Evolutionary conservation across 352 stramenopile species (phyloP).

Genomic region (Pythium guiyangense): DNA sequence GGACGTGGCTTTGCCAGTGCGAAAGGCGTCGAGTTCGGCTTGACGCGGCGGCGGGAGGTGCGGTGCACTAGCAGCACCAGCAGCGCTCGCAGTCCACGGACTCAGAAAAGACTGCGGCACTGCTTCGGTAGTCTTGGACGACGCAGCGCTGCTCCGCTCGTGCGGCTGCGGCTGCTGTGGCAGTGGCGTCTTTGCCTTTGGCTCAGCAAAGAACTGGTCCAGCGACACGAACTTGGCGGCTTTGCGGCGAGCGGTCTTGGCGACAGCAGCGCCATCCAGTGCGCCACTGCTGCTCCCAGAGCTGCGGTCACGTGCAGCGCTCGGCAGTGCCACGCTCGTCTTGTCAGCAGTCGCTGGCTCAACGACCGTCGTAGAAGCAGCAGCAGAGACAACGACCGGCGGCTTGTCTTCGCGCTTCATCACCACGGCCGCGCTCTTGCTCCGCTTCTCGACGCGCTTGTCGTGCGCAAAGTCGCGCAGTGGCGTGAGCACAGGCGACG

Average conservation of each 20-base stretch:
- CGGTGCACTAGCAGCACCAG: not conserved
- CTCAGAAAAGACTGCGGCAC: slow-evolving; percentile 10
- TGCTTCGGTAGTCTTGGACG: not conserved
- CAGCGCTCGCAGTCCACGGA: slow-evolving; percentile 11
- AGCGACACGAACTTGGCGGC: slow-evolving; percentile 56
- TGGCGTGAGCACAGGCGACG: slow-evolving; percentile 5
- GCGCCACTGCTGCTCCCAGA: slow-evolving; percentile 1
- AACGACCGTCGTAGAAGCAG: not conserved
- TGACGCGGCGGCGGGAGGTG: not conserved
- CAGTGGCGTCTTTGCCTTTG: slow-evolving; percentile 1
- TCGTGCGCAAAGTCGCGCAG: slow-evolving; percentile 10
- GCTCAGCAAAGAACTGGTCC: slow-evolving; percentile 32
- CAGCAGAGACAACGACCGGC: too few species aligned
- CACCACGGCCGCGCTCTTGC: not conserved
- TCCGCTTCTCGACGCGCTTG: slow-evolving; percentile 8
- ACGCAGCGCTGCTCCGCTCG: slow-evolving; percentile 13
- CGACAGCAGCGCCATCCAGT: too few species aligned
- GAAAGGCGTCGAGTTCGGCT: slow-evolving; percentile 16
- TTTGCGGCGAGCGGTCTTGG: slow-evolving; percentile 14
- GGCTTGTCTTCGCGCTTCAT: slow-evolving; percentile 2
- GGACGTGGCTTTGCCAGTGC: slow-evolving; percentile 17
- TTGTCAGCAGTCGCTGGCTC: not conserved
- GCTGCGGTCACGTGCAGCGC: not conserved
- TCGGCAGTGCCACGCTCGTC: not conserved
- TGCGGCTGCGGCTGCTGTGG: not conserved